phyloP scores from a whole-genome alignment of 1,284 basidiomycete genomes.

The Spongiforma sp. region DNA sequence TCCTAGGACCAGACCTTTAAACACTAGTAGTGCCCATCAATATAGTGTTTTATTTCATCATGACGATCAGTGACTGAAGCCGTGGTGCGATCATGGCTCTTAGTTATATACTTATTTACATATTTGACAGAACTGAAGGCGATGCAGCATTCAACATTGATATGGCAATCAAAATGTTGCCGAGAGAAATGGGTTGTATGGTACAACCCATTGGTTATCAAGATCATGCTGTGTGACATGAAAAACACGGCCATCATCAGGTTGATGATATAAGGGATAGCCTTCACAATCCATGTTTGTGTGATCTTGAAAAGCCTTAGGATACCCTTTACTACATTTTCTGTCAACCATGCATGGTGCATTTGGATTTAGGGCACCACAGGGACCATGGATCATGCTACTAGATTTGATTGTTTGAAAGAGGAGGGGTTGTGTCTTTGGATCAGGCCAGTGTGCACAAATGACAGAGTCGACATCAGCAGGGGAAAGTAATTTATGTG shows the following conservation, averaged over 20 bases:
- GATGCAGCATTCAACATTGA: slow-evolving; percentile 45
- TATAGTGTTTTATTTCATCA: slow-evolving; percentile 9
- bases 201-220: background rate
- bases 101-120: slow-evolving; percentile 47
- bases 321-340: background rate
- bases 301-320: background rate
- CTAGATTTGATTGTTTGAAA: background rate
- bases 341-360: background rate
- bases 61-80: slow-evolving; percentile 12
- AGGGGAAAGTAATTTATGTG: slow-evolving; percentile 37
- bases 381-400: background rate
- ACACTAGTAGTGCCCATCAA: too few relatives aligned
- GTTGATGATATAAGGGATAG: slow-evolving; percentile 6
- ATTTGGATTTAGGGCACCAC: background rate
- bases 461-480: slow-evolving; percentile 46
- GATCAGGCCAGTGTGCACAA: slow-evolving; percentile 48
- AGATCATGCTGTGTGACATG: background rate
- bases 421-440: background rate
- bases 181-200: background rate
- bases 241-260: slow-evolving; percentile 5
- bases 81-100: slow-evolving; percentile 40
- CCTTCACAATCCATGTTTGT: slow-evolving; percentile 1
- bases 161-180: slow-evolving; percentile 47
- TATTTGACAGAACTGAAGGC: slow-evolving; percentile 41
- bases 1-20: too few relatives aligned